Conservation (phyloP, 2,329 filamentous ascomycete genomes). For the Fusarium duplospermum region DNA sequence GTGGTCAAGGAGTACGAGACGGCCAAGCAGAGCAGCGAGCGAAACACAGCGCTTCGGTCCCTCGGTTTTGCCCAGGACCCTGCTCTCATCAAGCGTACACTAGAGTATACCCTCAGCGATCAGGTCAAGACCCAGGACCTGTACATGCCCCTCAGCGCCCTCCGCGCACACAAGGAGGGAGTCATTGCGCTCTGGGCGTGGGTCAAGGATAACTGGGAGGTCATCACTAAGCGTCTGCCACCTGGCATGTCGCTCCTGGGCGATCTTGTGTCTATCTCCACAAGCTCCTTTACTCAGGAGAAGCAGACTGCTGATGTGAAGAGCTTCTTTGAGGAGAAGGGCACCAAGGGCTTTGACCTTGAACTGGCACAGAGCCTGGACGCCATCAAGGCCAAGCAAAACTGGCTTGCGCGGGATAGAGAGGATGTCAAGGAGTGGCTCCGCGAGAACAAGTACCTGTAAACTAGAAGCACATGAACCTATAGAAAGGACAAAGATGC, state of each 20-base stretch:
- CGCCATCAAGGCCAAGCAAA: constrained; percentile 80
- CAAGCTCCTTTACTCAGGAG: constrained; percentile 80
- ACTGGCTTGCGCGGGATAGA: constrained; percentile 69
- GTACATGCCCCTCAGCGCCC: constrained; percentile 85
- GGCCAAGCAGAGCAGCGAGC: constrained; percentile 81
- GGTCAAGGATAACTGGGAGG: constrained; percentile 91
- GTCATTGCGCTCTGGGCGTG: constrained; percentile 84
- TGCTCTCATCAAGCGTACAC: constrained; percentile 83
- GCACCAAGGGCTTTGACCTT: constrained; percentile 87
- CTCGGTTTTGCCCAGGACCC: constrained; percentile 83
- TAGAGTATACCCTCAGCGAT: constrained; percentile 78
- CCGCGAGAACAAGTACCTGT: constrained; percentile 44
- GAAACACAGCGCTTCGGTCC: constrained; percentile 87
- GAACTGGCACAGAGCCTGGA: constrained; percentile 91
- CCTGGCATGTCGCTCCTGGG: constrained; percentile 90
- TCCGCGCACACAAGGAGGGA: constrained; percentile 81
- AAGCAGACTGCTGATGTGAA: constrained; percentile 82
- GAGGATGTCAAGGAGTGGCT: constrained; percentile 76
- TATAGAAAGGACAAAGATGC: not conserved
- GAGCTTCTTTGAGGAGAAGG: constrained; percentile 83
- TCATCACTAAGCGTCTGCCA: constrained; percentile 81
- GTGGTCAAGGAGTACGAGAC: constrained; percentile 46
- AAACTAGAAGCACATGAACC: constrained; percentile 12
- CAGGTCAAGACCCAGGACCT: constrained; percentile 96
- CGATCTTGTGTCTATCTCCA: constrained; percentile 84